Conservation (phyloP, 192 early-diverging fungal genomes). For the Diversispora epigaea region DNA sequence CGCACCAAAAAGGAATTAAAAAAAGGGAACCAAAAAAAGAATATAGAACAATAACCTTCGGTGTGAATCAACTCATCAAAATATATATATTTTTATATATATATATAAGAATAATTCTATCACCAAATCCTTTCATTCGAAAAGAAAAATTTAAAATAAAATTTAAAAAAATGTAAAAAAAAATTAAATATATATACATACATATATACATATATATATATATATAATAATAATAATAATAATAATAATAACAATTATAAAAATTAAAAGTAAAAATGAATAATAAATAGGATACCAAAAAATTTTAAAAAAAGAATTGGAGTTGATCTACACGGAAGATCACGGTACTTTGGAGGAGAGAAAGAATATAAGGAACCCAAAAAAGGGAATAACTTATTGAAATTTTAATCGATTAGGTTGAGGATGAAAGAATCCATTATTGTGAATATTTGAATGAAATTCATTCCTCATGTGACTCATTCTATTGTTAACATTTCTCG, state of each 20-base stretch:
- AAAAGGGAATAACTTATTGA: neutral
- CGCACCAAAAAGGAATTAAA: no score
- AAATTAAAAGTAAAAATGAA: neutral
- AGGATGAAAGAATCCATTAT: neutral
- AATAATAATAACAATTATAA: no score
- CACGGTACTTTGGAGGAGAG: conserved; percentile 22
- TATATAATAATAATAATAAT: neutral
- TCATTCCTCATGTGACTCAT: no score
- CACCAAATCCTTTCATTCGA: no score
- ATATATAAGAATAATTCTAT: no score
- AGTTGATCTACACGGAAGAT: conserved; percentile 34
- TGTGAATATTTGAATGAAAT: no score
- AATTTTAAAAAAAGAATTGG: neutral
- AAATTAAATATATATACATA: neutral
- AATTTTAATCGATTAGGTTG: neutral
- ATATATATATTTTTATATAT: no score
- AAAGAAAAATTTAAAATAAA: conserved; percentile 7
- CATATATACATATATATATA: neutral
- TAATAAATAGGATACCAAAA: neutral
- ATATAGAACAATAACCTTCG: conserved; percentile 30
- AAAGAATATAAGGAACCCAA: neutral
- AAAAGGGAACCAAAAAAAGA: no score
- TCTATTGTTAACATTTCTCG: no score
- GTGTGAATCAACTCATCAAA: conserved; percentile 30
- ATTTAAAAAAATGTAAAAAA: neutral